Evolutionary conservation across 345 rosid genomes (phyloP).

Genomic region (Syzygium aqueum): DNA sequence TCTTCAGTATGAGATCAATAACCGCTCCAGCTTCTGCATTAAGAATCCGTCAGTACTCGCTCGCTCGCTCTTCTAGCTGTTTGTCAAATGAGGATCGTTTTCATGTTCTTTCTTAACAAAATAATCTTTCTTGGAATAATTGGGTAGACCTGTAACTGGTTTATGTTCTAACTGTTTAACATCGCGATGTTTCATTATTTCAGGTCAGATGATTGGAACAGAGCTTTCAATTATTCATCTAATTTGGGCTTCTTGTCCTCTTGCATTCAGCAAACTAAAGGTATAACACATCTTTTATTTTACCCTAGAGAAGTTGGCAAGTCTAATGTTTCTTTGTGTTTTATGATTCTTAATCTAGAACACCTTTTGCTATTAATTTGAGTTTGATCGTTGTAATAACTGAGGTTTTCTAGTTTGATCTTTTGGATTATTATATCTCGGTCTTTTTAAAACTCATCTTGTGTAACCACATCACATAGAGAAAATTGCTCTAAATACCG

Average conservation of each 20-base stretch:
- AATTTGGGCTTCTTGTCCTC: conserved; percentile 59
- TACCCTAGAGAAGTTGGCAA: background rate
- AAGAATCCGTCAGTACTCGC: conserved; percentile 48
- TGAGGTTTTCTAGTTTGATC: background rate
- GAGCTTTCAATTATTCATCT: conserved; percentile 72
- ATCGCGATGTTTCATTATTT: conserved; percentile 8
- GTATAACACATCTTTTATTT: conserved; percentile 16
- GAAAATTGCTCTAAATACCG: background rate
- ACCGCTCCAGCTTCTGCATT: conserved; percentile 55
- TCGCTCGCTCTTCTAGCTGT: background rate
- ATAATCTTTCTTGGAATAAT: background rate
- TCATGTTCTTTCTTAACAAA: background rate
- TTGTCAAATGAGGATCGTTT: background rate
- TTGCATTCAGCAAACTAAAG: conserved; percentile 50
- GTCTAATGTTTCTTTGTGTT: background rate
- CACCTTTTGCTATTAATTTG: background rate
- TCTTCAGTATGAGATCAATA: conserved; percentile 38
- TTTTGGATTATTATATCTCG: background rate
- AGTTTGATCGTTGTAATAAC: background rate
- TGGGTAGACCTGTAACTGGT: background rate
- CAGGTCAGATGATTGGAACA: conserved; percentile 88
- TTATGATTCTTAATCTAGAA: background rate
- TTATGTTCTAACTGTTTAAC: background rate
- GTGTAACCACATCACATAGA: background rate
- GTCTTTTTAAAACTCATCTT: background rate